Evolutionary conservation across 345 rosid genomes (phyloP).

Genomic region (Gossypium sturtianum): DNA sequence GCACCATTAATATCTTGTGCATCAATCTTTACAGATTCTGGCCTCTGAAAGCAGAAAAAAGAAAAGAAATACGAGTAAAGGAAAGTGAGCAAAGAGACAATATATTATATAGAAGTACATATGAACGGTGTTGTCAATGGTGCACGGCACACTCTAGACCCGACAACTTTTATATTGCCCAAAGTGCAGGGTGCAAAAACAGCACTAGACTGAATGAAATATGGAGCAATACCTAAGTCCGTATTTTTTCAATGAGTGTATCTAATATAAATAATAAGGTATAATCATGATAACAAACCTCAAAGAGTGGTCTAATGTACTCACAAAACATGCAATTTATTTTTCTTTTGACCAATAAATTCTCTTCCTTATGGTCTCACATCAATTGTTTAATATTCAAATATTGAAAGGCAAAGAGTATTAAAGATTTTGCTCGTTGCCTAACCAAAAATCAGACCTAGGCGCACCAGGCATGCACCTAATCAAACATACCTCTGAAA

Average conservation of each 20-base stretch:
- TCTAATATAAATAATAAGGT: neutral
- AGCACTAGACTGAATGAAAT: neutral
- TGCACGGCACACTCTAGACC: neutral
- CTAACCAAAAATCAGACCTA: neutral
- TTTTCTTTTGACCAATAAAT: neutral
- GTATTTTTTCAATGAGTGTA: neutral
- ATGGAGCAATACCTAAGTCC: neutral
- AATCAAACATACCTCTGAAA: neutral
- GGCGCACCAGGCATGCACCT: neutral
- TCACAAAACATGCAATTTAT: neutral
- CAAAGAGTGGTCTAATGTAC: neutral
- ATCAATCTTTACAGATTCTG: slow-evolving; percentile 84
- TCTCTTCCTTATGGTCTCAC: neutral
- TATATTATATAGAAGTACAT: neutral
- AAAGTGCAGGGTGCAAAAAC: neutral
- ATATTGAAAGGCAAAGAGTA: neutral
- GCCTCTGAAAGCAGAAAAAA: slow-evolving; percentile 52
- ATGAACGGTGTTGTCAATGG: neutral
- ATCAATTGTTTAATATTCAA: neutral
- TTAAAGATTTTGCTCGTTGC: neutral
- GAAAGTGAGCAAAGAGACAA: neutral
- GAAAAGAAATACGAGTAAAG: neutral
- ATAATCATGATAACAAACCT: neutral
- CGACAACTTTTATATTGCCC: neutral
- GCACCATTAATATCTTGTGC: slow-evolving; percentile 71